Evolutionary conservation across 2,329 filamentous ascomycete genomes (phyloP).

Genomic region (Amauroascus niger): DNA sequence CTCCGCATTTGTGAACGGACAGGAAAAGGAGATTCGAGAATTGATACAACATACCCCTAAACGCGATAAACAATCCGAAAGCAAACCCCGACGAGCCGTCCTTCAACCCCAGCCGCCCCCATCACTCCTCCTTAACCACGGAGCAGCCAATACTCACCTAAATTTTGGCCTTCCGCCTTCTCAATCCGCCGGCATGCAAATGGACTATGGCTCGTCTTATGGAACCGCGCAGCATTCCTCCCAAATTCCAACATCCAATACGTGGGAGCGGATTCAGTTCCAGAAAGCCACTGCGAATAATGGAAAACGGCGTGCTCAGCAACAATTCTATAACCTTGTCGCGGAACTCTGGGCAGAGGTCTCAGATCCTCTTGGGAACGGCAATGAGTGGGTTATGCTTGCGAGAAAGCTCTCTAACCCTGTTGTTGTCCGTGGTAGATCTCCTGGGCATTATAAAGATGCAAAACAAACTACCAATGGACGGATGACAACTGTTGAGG

Average conservation of each 20-base stretch:
- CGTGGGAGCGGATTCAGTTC: constrained; percentile 87
- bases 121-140: constrained; percentile 28
- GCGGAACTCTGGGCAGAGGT: constrained; percentile 72
- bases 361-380: constrained; percentile 35
- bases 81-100: constrained; percentile 59
- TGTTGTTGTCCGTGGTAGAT: constrained; percentile 79
- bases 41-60: constrained; percentile 88
- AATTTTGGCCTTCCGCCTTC: constrained; percentile 22
- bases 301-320: constrained; percentile 76
- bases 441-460: constrained; percentile 69
- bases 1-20: constrained; percentile 69
- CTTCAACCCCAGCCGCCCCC: constrained; percentile 58
- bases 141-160: constrained; percentile 19
- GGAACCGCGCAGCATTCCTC: constrained; percentile 25
- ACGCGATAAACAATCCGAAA: constrained; percentile 74
- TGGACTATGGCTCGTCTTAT: constrained; percentile 30
- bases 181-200: constrained; percentile 23
- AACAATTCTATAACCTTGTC: constrained; percentile 87
- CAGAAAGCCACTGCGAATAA: constrained; percentile 92
- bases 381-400: constrained; percentile 54
- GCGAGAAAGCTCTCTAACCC: constrained; percentile 64
- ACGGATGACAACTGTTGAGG: constrained; percentile 56
- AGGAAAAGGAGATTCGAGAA: constrained; percentile 65
- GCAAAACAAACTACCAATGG: constrained; percentile 58
- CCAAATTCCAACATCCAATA: constrained; percentile 42